These are phyloP conservation scores for Amborella trichopoda DNA, from an alignment of 164 flowering plant species.

Conservation along the genomic window DNA sequence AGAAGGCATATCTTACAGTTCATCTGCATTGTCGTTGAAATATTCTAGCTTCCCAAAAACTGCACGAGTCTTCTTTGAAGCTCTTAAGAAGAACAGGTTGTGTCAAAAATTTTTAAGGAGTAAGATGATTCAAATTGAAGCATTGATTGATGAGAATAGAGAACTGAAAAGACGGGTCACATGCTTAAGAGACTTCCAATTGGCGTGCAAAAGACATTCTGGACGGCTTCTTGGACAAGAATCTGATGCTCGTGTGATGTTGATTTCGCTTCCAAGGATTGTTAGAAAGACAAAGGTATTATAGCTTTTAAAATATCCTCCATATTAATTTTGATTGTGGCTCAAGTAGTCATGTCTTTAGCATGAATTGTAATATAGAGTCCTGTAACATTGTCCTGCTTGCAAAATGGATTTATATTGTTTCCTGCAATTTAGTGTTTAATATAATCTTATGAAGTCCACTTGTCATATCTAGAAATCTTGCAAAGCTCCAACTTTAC, in stretches of 20 bases:
- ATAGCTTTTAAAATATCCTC: no score
- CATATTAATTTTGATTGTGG: no score
- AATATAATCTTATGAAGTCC: no score
- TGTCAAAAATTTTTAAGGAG: conserved; percentile 59
- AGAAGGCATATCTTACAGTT: conserved; percentile 7
- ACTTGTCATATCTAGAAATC: no score
- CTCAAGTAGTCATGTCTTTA: no score
- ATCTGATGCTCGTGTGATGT: conserved; percentile 54
- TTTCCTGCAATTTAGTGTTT: no score
- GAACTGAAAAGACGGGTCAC: conserved; percentile 44
- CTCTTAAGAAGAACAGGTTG: conserved; percentile 78
- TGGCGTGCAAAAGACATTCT: conserved; percentile 40
- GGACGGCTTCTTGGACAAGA: conserved; percentile 44
- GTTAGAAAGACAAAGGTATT: no score
- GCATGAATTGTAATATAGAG: no score
- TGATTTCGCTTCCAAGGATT: conserved; percentile 51
- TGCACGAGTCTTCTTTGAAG: conserved; percentile 56
- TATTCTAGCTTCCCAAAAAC: conserved; percentile 38
- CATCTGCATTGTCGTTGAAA: conserved; percentile 13
- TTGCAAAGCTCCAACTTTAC: no score
- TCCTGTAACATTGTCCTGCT: no score
- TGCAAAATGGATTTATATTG: no score
- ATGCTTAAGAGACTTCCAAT: conserved; percentile 58
- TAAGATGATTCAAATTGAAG: conserved; percentile 60
- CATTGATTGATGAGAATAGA: conserved; percentile 65